Base-by-base conservation (phyloP, 192 early-diverging fungal genomes). In the Phycomyces nitens region DNA sequence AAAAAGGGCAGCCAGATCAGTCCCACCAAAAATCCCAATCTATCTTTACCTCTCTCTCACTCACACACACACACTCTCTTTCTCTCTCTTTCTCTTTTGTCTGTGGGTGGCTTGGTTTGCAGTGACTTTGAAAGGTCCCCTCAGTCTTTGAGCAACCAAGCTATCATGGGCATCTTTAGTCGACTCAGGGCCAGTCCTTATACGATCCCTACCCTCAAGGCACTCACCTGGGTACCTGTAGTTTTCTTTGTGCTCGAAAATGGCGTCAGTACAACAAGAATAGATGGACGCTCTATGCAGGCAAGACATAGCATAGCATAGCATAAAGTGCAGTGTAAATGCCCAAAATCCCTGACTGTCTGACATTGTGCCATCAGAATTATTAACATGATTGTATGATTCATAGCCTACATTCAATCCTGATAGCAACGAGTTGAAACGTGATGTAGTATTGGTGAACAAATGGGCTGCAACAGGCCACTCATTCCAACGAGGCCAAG, bases 331-430 rank as follows among this genome's bases (percentile, higher is more conserved):
- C 10, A 47, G 27, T 15, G 14, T 22, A 41, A 6, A 26, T 49
- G 24, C 23, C 44, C 24, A 26, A 21, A 29, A 47, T 27, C 50
- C 27, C 5, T 1, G 16, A 12, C 9, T 56, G 22, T 24, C 22
- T 3, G n/a, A 41, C 22, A 23, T n/a, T n/a, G n/a, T n/a, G n/a
- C n/a, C n/a, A n/a, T n/a, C n/a, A n/a, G n/a, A n/a, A n/a, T n/a
- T n/a, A n/a, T n/a, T n/a, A n/a, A n/a, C n/a, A n/a, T n/a, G n/a
- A n/a, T n/a, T n/a, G n/a, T n/a, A n/a, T n/a, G n/a, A n/a, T n/a
- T 27, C 24, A 29, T 7, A 84, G 85, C 90, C 90, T 14, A 85
- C 86, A 23, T 79, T 92, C 22, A 92, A 92, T 52, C 90, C 90
- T 15, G 87, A 92, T 70, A 78, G 77, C 26, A 92, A 84, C 63